Percentiles rank a stretch among this genome's conserved stretches.
These are phyloP conservation scores for Mangifera indica DNA, from an alignment of 345 rosid species.

Conservation along the genomic window DNA sequence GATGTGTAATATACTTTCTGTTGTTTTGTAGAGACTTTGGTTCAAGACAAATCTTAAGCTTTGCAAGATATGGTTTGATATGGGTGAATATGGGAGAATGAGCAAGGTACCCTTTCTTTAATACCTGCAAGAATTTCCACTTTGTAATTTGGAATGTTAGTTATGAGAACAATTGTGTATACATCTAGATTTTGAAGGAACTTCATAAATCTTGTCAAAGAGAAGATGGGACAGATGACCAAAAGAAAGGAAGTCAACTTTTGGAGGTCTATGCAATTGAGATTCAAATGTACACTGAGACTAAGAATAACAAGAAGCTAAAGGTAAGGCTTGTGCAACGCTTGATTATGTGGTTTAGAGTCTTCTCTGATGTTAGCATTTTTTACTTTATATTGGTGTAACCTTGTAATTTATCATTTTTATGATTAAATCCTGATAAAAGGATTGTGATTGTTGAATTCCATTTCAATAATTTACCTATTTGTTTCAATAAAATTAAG, in stretches of 20 bases:
- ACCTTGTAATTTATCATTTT: background rate
- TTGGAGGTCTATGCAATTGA: constrained; percentile 97
- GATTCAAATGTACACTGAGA: constrained; percentile 97
- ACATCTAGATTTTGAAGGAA: constrained; percentile 78
- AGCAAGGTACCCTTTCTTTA: constrained; percentile 58
- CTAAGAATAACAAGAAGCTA: constrained; percentile 96
- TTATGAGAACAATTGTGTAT: constrained; percentile 7
- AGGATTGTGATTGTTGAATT: background rate
- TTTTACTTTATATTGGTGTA: background rate
- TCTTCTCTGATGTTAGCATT: background rate
- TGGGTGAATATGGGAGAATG: constrained; percentile 97
- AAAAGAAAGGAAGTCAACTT: constrained; percentile 99
- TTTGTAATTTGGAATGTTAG: background rate
- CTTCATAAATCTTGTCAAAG: constrained; percentile 95
- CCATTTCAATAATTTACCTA: background rate
- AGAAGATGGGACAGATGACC: constrained; percentile 99
- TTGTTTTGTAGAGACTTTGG: constrained; percentile 84
- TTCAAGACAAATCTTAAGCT: constrained; percentile 98
- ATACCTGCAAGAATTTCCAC: background rate
- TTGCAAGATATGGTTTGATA: constrained; percentile 98
- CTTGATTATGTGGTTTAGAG: background rate
- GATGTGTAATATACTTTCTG: constrained; percentile 23
- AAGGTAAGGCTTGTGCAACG: constrained; percentile 46
- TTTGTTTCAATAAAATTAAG: background rate
- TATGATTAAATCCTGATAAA: constrained; percentile 4